These are phyloP conservation scores for Microsporum canis DNA, from an alignment of 2,329 filamentous ascomycete genomes.

Conservation along the genomic window DNA sequence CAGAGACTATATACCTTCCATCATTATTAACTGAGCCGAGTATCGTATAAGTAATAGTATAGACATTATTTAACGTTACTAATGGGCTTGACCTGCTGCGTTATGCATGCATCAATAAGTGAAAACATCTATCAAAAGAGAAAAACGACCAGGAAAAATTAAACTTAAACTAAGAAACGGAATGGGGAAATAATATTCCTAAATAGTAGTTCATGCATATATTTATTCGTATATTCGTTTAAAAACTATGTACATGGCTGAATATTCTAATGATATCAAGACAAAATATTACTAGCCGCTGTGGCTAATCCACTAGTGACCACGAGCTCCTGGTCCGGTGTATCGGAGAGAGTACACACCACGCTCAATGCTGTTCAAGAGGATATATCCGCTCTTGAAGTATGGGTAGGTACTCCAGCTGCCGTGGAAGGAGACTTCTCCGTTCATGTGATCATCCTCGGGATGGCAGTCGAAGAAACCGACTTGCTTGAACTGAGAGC, in stretches of 20 bases:
- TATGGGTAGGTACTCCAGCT: slow-evolving; percentile 42
- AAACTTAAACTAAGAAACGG: too few species aligned
- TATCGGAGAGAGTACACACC: slow-evolving; percentile 41
- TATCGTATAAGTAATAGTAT: background rate
- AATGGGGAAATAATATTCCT: too few species aligned
- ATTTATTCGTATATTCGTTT: background rate
- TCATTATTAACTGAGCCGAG: background rate
- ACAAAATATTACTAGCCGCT: background rate
- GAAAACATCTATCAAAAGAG: too few species aligned
- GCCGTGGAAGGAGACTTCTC: slow-evolving; percentile 33
- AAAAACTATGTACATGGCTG: background rate
- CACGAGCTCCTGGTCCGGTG: slow-evolving; percentile 7
- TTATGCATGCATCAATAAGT: too few species aligned
- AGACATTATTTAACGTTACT: background rate
- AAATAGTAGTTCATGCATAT: background rate
- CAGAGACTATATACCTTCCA: background rate
- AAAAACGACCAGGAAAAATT: too few species aligned
- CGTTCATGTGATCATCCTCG: slow-evolving; percentile 39
- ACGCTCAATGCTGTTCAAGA: slow-evolving; percentile 44
- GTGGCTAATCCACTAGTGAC: background rate
- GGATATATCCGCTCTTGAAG: slow-evolving; percentile 41
- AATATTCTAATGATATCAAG: background rate
- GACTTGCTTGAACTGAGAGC: slow-evolving; percentile 36
- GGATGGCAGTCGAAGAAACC: slow-evolving; percentile 44
- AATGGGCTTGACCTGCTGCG: background rate